These are phyloP conservation scores for Erodium moschatum DNA, from an alignment of 441 rosid species.

Conservation along the genomic window DNA sequence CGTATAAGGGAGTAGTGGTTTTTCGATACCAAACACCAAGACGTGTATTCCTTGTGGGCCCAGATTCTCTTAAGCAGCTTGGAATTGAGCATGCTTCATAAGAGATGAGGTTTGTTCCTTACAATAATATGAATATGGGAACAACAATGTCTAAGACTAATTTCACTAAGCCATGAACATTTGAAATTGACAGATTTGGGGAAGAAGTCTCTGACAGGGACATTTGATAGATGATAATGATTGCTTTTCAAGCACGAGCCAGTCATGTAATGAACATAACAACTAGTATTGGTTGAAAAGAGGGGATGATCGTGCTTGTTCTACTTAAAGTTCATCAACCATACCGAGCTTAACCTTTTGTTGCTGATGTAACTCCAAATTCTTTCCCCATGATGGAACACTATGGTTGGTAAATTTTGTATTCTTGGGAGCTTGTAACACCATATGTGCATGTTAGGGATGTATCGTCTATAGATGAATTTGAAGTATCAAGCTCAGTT, in stretches of 20 bases:
- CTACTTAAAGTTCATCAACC: neutral
- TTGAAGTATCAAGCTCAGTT: no score
- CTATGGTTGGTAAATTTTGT: neutral
- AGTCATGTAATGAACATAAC: neutral
- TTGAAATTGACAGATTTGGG: neutral
- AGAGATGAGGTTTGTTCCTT: conserved; percentile 11
- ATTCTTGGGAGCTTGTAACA: neutral
- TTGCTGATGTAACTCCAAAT: neutral
- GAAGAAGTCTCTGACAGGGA: neutral
- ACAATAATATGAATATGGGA: neutral
- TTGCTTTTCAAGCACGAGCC: neutral
- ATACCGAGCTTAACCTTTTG: neutral
- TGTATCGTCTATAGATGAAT: no score
- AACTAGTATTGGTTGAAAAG: neutral
- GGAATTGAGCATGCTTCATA: conserved; percentile 46
- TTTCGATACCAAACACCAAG: conserved; percentile 54
- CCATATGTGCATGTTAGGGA: neutral
- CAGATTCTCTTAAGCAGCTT: conserved; percentile 54
- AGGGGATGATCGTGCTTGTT: neutral
- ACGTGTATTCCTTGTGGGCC: conserved; percentile 66
- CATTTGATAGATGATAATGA: neutral
- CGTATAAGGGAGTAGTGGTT: conserved; percentile 80
- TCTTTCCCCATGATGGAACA: neutral
- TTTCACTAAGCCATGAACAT: neutral
- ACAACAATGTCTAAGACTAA: neutral